Evolutionary conservation across 805 yeast genomes (phyloP).

Genomic region (Martiniozyma abietophila): DNA sequence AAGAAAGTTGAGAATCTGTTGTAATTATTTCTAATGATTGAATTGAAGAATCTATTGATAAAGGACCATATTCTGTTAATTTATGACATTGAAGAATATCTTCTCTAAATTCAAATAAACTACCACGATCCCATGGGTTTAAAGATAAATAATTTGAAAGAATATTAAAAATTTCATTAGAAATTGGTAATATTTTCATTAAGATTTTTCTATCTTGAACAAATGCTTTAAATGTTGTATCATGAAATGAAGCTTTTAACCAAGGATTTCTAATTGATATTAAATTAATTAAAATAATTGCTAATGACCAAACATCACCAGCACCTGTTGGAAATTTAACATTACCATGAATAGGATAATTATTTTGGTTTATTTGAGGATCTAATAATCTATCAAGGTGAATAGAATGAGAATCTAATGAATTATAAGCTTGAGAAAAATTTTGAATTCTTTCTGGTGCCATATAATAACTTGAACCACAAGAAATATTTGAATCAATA

Average conservation of each 20-base stretch:
- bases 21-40: slow-evolving; percentile 20
- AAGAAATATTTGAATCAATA: slow-evolving; percentile 62
- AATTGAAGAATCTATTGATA: slow-evolving; percentile 23
- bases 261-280: slow-evolving; percentile 85
- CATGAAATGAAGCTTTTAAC: slow-evolving; percentile 67
- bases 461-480: slow-evolving; percentile 89
- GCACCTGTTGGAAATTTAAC: slow-evolving; percentile 53
- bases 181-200: slow-evolving; percentile 62
- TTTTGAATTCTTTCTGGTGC: slow-evolving; percentile 66
- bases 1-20: slow-evolving; percentile 19
- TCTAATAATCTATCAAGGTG: slow-evolving; percentile 22
- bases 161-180: slow-evolving; percentile 48
- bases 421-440: slow-evolving; percentile 30
- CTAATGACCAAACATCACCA: slow-evolving; percentile 85
- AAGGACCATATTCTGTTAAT: slow-evolving; percentile 27
- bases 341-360: slow-evolving; percentile 19
- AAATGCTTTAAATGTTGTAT: slow-evolving; percentile 57
- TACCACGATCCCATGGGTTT: slow-evolving; percentile 40
- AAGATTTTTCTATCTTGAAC: slow-evolving; percentile 46
- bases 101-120: slow-evolving; percentile 30
- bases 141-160: slow-evolving; percentile 35
- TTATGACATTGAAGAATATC: slow-evolving; percentile 27
- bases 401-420: slow-evolving; percentile 24
- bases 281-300: slow-evolving; percentile 70
- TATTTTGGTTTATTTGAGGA: slow-evolving; percentile 13